Conservation (phyloP, 1,284 basidiomycete species). For the Ceratorhiza oryzae-sativae region DNA sequence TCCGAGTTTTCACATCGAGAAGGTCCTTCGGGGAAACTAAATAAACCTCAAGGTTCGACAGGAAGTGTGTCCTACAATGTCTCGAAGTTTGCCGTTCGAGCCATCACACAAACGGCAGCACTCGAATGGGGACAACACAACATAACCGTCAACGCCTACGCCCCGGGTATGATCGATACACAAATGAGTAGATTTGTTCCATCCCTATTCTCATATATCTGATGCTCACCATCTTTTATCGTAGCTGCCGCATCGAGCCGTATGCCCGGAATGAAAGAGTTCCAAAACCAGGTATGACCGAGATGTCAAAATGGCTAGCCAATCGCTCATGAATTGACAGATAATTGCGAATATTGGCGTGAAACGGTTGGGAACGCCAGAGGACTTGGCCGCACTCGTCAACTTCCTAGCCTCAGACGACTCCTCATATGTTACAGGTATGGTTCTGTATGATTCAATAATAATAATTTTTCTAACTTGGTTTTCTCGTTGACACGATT, state of each 20-base stretch:
- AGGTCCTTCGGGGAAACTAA: no score
- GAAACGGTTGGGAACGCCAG: conserved; percentile 41
- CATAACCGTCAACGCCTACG: conserved; percentile 43
- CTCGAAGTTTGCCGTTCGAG: conserved; percentile 49
- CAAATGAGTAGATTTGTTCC: conserved; percentile 31
- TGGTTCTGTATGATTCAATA: not conserved
- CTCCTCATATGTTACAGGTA: conserved; percentile 45
- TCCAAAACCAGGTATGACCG: conserved; percentile 12
- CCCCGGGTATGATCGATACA: conserved; percentile 42
- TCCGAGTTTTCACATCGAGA: not conserved
- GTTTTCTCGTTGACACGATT: not conserved
- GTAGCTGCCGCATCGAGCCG: not conserved
- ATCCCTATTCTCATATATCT: not conserved
- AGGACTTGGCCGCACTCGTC: conserved; percentile 14
- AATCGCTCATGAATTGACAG: conserved; percentile 40
- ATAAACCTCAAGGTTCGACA: not conserved
- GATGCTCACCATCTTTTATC: not conserved
- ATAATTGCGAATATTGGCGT: not conserved
- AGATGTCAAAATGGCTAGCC: conserved; percentile 29
- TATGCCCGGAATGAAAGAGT: conserved; percentile 4
- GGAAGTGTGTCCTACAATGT: conserved; percentile 41
- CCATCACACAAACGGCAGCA: conserved; percentile 47
- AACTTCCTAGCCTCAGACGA: conserved; percentile 43
- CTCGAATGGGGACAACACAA: conserved; percentile 45
- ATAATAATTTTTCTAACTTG: not conserved